Evolutionary conservation across 371 early-diverging fungal species (phyloP), one percentile per base, ranked within the genome.

Genomic region (Mucor ambiguus): DNA sequence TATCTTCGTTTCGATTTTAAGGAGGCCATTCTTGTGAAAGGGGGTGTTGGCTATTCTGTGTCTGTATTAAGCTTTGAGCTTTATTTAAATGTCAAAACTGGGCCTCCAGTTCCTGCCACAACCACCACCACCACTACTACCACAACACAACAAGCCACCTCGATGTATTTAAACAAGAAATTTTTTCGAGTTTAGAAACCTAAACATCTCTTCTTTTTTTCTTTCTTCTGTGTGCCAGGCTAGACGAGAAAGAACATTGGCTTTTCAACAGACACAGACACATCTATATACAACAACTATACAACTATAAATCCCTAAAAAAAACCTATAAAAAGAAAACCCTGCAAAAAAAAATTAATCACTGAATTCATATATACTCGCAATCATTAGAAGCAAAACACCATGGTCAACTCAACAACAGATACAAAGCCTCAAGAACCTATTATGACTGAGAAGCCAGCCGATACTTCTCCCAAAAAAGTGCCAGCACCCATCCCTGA

Each of bases 401-500:
- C 7, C 20, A 67, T 67, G 67, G 63, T 59, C 28, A 59, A 58
- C 26, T 61, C 61, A 26, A 59, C 68, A 43, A 48, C 35, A 38
- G 58, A 58, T 18, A 44, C 49, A 8, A 63, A 68, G 41, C 18
- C 32, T 49, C 60, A 62, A 37, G 71, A 70, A 63, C 49, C 54
- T 12, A 30, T 9, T 46, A 49, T 20, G 33, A 37, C 29, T n/a
- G 62, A 58, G 30, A 68, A 67, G 43, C 38, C 43, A 41, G 46
- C 55, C 29, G 61, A 61, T 2, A 30, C 33, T 41, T 54, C 63
- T 43, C 73, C 73, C 22, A 66, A 68, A 35, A 68, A 66, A 49
- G 49, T 76, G 14, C 73, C 73, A 12, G 76, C 73, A 46, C 76
- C 79, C 43, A 75, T 78, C 24, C 81, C 84, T 38, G 57, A 76